Percentiles rank a stretch among this genome's conserved stretches.
These are phyloP conservation scores for Melocanna baccifera DNA, from an alignment of 176 grass and related monocot species.

Conservation along the genomic window DNA sequence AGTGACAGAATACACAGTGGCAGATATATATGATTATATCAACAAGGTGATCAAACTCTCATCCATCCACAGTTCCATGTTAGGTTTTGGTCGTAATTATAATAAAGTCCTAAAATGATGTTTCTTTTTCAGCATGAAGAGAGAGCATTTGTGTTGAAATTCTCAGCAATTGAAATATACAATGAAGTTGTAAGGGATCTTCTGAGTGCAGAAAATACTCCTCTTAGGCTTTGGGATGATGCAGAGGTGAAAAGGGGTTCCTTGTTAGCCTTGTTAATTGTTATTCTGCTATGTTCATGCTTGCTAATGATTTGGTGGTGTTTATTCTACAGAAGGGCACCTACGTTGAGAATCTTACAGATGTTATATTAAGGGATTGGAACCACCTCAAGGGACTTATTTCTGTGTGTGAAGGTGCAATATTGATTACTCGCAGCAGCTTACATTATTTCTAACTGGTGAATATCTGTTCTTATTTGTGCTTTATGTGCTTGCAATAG, in stretches of 20 bases:
- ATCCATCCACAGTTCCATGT: slow-evolving; percentile 10
- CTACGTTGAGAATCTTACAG: slow-evolving; percentile 76
- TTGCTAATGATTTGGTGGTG: slow-evolving; percentile 20
- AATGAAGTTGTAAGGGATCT: slow-evolving; percentile 94
- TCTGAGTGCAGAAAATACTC: slow-evolving; percentile 60
- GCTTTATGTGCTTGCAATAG: slow-evolving; percentile 42
- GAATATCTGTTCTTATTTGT: slow-evolving; percentile 31
- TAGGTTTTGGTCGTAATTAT: slow-evolving; percentile 6
- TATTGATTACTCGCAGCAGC: slow-evolving; percentile 15
- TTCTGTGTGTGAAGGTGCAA: slow-evolving; percentile 85
- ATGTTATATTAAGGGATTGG: slow-evolving; percentile 79
- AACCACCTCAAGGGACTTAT: slow-evolving; percentile 80
- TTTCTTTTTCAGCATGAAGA: slow-evolving; percentile 78
- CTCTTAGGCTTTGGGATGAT: slow-evolving; percentile 83
- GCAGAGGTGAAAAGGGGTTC: slow-evolving; percentile 53
- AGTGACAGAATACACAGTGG: slow-evolving; percentile 86
- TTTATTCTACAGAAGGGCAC: slow-evolving; percentile 69
- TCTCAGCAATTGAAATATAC: slow-evolving; percentile 94
- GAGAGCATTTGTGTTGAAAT: slow-evolving; percentile 93
- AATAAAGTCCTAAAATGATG: background rate
- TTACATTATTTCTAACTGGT: slow-evolving; percentile 8
- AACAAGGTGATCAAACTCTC: slow-evolving; percentile 54
- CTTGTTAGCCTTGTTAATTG: slow-evolving; percentile 2
- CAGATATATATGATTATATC: slow-evolving; percentile 96
- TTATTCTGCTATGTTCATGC: background rate